Evolutionary conservation across 257 asterid species (phyloP).

Genomic region (Thymus mandschuricus): DNA sequence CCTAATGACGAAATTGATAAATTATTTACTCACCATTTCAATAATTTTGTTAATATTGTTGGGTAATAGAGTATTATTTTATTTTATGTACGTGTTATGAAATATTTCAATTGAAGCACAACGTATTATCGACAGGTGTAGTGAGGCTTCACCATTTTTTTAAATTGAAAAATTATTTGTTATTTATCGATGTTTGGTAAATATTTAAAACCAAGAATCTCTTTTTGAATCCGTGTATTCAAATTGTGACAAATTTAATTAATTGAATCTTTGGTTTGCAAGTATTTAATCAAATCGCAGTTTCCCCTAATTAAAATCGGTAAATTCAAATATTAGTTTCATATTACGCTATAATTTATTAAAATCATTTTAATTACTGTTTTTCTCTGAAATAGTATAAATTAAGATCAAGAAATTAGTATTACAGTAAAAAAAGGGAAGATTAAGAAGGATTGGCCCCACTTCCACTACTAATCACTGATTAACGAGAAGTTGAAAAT

Average conservation of each 20-base stretch:
- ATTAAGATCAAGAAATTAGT: no score
- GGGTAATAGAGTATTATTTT: neutral
- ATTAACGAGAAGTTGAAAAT: neutral
- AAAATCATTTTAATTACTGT: no score
- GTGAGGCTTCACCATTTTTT: constrained; percentile 1
- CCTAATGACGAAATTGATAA: constrained; percentile 33
- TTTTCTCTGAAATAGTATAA: no score
- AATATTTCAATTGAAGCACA: neutral
- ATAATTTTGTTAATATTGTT: neutral
- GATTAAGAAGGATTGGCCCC: no score
- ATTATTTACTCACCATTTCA: neutral
- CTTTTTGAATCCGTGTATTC: no score
- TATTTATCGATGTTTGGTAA: constrained; percentile 19
- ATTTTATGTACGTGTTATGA: neutral
- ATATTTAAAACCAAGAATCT: no score
- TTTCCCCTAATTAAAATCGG: neutral
- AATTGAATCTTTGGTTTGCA: no score
- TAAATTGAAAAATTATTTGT: neutral
- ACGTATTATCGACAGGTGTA: constrained; percentile 25
- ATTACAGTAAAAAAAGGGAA: no score
- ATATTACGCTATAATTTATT: no score
- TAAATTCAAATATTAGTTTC: no score
- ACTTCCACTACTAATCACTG: neutral
- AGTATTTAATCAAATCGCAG: neutral
- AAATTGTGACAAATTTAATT: no score